Conservation (phyloP, 345 rosid genomes). For the Acer negundo region DNA sequence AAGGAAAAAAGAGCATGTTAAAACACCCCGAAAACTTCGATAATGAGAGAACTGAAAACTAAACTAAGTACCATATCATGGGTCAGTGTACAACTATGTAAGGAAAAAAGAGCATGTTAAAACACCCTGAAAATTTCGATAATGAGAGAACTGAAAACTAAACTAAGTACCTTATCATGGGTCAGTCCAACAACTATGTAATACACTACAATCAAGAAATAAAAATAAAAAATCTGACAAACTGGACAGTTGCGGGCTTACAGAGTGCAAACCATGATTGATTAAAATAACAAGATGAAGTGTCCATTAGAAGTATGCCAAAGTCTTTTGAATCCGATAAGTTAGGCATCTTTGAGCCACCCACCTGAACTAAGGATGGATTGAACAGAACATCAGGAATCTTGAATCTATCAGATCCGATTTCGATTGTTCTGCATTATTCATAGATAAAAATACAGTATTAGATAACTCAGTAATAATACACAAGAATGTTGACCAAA, state of each 20-base stretch:
- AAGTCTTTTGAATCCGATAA: background rate
- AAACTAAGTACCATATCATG: background rate
- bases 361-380: constrained; percentile 83
- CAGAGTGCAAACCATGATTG: background rate
- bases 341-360: constrained; percentile 14
- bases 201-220: background rate
- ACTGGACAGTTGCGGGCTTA: background rate
- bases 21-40: background rate
- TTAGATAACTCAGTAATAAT: background rate
- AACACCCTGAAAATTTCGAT: background rate
- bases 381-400: constrained; percentile 95
- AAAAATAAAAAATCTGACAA: background rate
- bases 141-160: background rate
- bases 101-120: background rate
- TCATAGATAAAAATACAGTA: constrained; percentile 15
- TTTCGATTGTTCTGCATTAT: constrained; percentile 81
- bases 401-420: constrained; percentile 97
- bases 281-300: background rate
- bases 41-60: background rate
- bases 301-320: background rate
- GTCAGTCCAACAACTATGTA: background rate
- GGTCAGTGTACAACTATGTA: background rate
- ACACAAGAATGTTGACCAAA: background rate
- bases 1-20: background rate
- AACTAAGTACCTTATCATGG: background rate